Evolutionary conservation across 2,329 filamentous ascomycete species (phyloP).

Genomic region (Myriangium duriaei): DNA sequence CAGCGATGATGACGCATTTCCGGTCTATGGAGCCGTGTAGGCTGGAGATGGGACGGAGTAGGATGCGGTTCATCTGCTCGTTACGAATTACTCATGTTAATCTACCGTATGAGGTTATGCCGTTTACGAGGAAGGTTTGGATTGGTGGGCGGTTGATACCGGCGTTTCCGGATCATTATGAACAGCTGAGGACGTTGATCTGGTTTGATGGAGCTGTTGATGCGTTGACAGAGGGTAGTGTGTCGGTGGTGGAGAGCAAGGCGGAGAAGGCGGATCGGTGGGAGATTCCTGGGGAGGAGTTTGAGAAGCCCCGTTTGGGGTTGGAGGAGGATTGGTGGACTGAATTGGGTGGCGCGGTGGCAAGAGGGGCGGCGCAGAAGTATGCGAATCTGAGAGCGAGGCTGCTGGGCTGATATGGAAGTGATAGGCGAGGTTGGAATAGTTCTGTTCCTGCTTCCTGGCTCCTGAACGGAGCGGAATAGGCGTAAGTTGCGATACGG

Average conservation of each 20-base stretch:
- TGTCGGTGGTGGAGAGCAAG: not conserved
- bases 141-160: conserved; percentile 2
- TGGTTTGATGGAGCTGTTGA: conserved; percentile 3
- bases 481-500: no score
- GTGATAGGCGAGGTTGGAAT: no score
- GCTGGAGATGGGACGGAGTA: not conserved
- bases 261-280: not conserved
- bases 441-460: no score
- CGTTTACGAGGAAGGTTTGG: conserved; percentile 3
- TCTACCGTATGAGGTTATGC: not conserved
- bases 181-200: conserved; percentile 4
- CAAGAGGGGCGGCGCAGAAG: not conserved
- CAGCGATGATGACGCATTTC: conserved; percentile 4
- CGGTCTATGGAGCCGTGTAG: conserved; percentile 1
- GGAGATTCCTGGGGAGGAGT: not conserved
- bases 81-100: conserved; percentile 1
- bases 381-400: not conserved
- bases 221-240: not conserved
- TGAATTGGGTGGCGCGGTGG: not conserved
- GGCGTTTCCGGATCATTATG: conserved; percentile 5
- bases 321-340: not conserved
- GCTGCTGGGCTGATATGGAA: not conserved
- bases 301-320: not conserved
- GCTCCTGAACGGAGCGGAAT: no score
- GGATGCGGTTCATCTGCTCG: not conserved